These are phyloP conservation scores for Aspergillus puulaauensis DNA, from an alignment of 2,329 filamentous ascomycete species.

Conservation along the genomic window DNA sequence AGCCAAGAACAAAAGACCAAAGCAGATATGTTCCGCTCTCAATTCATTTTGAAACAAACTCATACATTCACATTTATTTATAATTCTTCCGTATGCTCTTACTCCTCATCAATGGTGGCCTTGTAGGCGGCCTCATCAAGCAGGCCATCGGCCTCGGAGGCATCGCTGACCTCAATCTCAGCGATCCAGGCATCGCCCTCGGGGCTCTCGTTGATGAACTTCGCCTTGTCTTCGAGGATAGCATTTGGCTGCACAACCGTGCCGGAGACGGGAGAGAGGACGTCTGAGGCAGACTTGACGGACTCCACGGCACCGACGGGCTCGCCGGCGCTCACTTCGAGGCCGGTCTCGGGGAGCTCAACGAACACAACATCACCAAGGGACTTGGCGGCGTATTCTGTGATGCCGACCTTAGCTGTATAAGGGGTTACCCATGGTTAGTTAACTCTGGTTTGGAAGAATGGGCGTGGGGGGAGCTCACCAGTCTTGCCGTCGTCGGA, in stretches of 20 bases:
- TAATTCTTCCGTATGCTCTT: neutral
- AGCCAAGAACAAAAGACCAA: slow-evolving; percentile 4
- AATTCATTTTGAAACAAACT: slow-evolving; percentile 2
- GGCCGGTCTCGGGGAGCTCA: slow-evolving; percentile 75
- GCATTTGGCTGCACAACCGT: slow-evolving; percentile 73
- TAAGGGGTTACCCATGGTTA: too few species aligned
- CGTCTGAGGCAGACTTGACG: slow-evolving; percentile 97
- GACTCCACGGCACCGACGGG: slow-evolving; percentile 93
- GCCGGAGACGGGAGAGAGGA: slow-evolving; percentile 83
- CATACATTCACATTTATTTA: slow-evolving; percentile 1
- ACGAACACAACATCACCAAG: slow-evolving; percentile 97
- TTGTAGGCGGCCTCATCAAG: slow-evolving; percentile 80
- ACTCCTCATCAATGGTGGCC: slow-evolving; percentile 59
- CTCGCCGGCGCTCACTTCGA: slow-evolving; percentile 73
- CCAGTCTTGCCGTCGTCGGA: slow-evolving; percentile 78
- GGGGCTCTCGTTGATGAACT: slow-evolving; percentile 82
- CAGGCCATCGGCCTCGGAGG: slow-evolving; percentile 69
- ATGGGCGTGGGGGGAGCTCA: slow-evolving; percentile 13
- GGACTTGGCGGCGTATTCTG: slow-evolving; percentile 83
- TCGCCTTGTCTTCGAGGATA: slow-evolving; percentile 78
- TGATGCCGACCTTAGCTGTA: slow-evolving; percentile 74
- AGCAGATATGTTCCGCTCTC: neutral
- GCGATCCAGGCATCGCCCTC: slow-evolving; percentile 94
- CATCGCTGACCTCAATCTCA: slow-evolving; percentile 74
- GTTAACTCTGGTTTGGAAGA: too few species aligned